These are phyloP conservation scores for Vaccinium darrowii DNA, from an alignment of 148 eudicot genomes.

Conservation along the genomic window DNA sequence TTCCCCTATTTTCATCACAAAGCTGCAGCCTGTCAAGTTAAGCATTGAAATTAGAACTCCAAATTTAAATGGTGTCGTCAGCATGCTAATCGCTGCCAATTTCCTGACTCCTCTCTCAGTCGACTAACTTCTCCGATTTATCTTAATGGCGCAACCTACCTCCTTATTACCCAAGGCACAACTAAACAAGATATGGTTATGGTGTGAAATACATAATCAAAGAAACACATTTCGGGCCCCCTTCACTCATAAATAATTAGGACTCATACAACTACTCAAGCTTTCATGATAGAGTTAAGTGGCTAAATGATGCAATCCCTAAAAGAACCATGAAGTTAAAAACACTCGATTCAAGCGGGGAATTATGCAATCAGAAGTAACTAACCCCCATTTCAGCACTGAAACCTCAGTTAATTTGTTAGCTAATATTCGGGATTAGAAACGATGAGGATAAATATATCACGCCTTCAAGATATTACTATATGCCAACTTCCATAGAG, in stretches of 20 bases:
- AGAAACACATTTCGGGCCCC: not conserved
- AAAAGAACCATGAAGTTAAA: not conserved
- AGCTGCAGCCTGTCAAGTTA: not conserved
- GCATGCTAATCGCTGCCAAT: not conserved
- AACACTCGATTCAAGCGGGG: not conserved
- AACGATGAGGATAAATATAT: not conserved
- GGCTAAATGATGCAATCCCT: not conserved
- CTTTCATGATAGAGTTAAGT: not conserved
- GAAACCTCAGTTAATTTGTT: not conserved
- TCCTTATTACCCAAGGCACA: not conserved
- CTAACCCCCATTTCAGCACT: not conserved
- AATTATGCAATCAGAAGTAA: not conserved
- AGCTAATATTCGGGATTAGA: not conserved
- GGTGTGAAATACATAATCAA: not conserved
- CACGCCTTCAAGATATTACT: not conserved
- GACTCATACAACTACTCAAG: not conserved
- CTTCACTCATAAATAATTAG: not conserved
- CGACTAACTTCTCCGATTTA: not conserved
- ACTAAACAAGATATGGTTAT: not conserved
- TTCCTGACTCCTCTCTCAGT: not conserved
- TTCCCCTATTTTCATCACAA: not conserved
- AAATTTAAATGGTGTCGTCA: not conserved
- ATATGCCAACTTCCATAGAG: not conserved
- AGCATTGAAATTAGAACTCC: not conserved
- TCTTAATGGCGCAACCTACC: not conserved